Evolutionary conservation across 2,329 filamentous ascomycete species (phyloP), one percentile per base, ranked within the genome.

Genomic region (Dactylellina haptotyla): DNA sequence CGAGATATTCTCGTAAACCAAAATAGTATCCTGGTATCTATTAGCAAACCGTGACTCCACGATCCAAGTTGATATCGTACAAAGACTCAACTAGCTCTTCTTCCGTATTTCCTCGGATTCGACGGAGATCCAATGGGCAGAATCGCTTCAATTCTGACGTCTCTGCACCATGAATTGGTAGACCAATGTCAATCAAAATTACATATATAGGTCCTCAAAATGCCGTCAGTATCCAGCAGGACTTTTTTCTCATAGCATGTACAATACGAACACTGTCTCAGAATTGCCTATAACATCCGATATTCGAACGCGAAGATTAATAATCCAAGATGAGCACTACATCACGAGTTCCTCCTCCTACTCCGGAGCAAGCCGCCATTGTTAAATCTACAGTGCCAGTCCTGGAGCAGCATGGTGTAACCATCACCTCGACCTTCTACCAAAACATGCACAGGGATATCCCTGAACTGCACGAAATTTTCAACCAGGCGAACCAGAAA

Each of bases 331-430:
- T 61, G 54, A 14, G 46, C 26, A 53, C 39, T 23, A 63, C 51
- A 43, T 58, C 66, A n/a, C 23, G 58, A 48, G 54, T 72, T 54
- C 58, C 67, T 34, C 50, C 85, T 66, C 82, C 92, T 69, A 88
- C 88, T 9, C 81, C 85, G 25, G 82, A 85, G 37, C 90, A 94
- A 82, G 84, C 89, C 75, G 82, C 85, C 73, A 88, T 90, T 76
- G 88, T 95, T 83, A 93, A 92, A 81, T 84, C 90, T 37, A 94
- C 91, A 1, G 90, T 88, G 39, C 91, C 91, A 1, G 85, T 92
- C 16, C 84, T 93, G 5, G 85, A 87, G 75, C 83, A 87, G 74
- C 86, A 93, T 79, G 91, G 90, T 80, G 83, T 83, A 16, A 82
- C 84, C 48, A 91, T 93, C 80, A 92, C 90, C n/a, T 84, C 83